Evolutionary conservation across 2,329 filamentous ascomycete species (phyloP), one percentile per base, ranked within the genome.

Genomic region (Cercospora sp.): DNA sequence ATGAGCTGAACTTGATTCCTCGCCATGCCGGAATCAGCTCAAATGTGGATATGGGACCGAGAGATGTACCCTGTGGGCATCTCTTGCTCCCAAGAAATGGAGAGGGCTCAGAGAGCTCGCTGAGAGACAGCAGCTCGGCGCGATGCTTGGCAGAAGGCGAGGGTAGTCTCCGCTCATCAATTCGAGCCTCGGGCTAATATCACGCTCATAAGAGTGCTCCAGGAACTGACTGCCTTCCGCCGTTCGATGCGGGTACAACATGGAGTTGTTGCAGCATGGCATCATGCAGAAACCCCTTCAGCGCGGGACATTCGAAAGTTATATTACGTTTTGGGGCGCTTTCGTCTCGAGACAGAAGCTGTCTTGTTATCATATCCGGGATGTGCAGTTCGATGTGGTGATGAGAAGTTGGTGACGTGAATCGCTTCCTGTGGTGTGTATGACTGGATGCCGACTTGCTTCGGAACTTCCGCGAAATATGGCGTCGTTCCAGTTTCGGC

Each of bases 391-490:
- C 69, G 67, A 61, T 69, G 60, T 39, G 69, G 69, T 8, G 67
- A 69, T 8, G 65, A 71, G 26, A 66, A 63, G 28, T 67, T 68
- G 30, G 69, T 71, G 30, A 68, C 69, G 30, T 67, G 67, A 42
- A 71, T 65, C 4, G 69, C 69, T 57, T 71, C 69, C 60, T 71
- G 65, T 7, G 69, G 65, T 3, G 69, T 67, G 30, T 69, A 71
- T 5, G 67, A 69, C 16, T 66, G 59, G 2, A 69, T 68, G 5
- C 65, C 67, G 18, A 69, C 65, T 23, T 67, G 65, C 18, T 53
- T 30, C 13, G 65, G 65, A 5, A 71, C 67, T 20, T 69, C 63
- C 6, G 63, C 60, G 23, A 69, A 69, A 26, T 69, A 71, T 6
- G 69, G 69, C 18, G 63, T 58, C 2, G 63, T 67, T 2, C 60